Percentiles rank a stretch among this genome's conserved stretches.
These are phyloP conservation scores for Phytophthora idaei DNA, from an alignment of 352 stramenopile genomes.

Conservation along the genomic window DNA sequence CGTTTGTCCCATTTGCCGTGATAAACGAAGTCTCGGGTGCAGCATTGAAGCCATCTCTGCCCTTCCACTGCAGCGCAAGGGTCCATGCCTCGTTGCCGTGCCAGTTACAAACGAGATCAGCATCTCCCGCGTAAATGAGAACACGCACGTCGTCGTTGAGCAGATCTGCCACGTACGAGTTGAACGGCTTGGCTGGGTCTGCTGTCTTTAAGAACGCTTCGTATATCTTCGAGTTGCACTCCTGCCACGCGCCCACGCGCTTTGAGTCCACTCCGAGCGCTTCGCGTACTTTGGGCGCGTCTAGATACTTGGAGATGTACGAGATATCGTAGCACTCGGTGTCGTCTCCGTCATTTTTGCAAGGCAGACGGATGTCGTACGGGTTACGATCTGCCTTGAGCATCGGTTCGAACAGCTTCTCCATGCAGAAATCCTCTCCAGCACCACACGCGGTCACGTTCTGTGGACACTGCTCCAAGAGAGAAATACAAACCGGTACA, in stretches of 20 bases:
- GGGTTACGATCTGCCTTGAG: slow-evolving; percentile 38
- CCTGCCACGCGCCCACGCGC: slow-evolving; percentile 68
- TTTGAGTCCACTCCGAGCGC: slow-evolving; percentile 41
- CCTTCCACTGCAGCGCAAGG: slow-evolving; percentile 89
- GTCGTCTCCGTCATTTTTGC: slow-evolving; percentile 26
- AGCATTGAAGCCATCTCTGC: slow-evolving; percentile 81
- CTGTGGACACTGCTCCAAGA: slow-evolving; percentile 37
- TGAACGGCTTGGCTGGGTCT: slow-evolving; percentile 93
- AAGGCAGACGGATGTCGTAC: slow-evolving; percentile 59
- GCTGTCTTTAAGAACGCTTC: slow-evolving; percentile 67
- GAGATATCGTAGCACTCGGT: slow-evolving; percentile 56
- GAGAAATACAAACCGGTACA: slow-evolving; percentile 25
- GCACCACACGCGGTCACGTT: slow-evolving; percentile 43
- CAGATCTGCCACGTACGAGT: slow-evolving; percentile 81
- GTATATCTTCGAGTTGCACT: slow-evolving; percentile 93
- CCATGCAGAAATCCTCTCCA: slow-evolving; percentile 54
- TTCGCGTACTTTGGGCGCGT: slow-evolving; percentile 45
- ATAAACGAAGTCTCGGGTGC: slow-evolving; percentile 35
- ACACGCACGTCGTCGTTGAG: slow-evolving; percentile 74
- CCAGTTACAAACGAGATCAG: slow-evolving; percentile 95
- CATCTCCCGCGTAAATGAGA: slow-evolving; percentile 96
- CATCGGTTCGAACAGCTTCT: slow-evolving; percentile 54
- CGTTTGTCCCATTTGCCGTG: slow-evolving; percentile 13
- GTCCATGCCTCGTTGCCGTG: slow-evolving; percentile 95
- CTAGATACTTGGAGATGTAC: slow-evolving; percentile 74